Evolutionary conservation across 2,329 filamentous ascomycete species (phyloP).

Genomic region (Ophiostoma ips): DNA sequence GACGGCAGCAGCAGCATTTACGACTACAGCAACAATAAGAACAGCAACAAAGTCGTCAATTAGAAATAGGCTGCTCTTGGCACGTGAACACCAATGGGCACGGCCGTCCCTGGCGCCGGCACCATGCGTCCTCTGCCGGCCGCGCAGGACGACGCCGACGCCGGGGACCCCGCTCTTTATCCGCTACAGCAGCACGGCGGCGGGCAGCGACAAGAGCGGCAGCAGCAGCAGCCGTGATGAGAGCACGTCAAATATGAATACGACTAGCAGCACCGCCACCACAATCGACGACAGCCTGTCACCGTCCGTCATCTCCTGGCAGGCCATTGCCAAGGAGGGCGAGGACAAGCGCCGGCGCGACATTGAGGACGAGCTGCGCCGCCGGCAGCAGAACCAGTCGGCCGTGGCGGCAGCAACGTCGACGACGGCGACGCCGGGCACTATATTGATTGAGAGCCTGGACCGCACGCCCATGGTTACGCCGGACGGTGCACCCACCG

Average conservation of each 20-base stretch:
- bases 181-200: constrained; percentile 2
- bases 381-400: neutral
- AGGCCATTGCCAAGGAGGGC: constrained; percentile 1
- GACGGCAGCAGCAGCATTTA: neutral
- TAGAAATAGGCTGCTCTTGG: too few relatives aligned
- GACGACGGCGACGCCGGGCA: constrained; percentile 7
- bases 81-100: neutral
- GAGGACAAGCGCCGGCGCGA: constrained; percentile 1
- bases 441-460: constrained; percentile 15
- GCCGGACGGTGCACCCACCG: constrained; percentile 4
- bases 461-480: constrained; percentile 13
- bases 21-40: neutral
- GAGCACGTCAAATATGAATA: too few relatives aligned
- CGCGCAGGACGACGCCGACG: neutral
- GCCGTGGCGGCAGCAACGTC: neutral
- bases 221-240: neutral
- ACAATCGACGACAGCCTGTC: neutral
- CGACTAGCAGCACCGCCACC: too few relatives aligned
- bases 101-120: neutral
- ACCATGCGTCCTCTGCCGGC: neutral
- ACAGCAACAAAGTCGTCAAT: too few relatives aligned
- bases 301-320: constrained; percentile 4
- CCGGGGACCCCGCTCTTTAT: neutral
- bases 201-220: neutral
- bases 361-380: neutral